Evolutionary conservation across 129 eudicot species (phyloP).

Genomic region (Smallanthus sonchifolius): DNA sequence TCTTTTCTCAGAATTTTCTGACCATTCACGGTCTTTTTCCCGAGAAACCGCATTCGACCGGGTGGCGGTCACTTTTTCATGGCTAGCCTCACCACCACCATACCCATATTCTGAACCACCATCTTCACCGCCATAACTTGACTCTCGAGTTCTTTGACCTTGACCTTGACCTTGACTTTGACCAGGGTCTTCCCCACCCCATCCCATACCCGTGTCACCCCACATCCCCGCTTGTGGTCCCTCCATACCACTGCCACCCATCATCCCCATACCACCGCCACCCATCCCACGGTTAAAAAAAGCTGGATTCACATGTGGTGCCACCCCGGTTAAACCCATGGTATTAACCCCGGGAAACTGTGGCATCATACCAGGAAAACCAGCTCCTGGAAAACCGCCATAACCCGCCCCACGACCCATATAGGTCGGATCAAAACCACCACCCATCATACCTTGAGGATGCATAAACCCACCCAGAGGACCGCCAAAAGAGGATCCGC

Average conservation of each 20-base stretch:
- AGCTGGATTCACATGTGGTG: conserved; percentile 96
- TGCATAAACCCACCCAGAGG: conserved; percentile 89
- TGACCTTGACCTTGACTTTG: conserved; percentile 64
- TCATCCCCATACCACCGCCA: conserved; percentile 85
- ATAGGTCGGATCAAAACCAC: conserved; percentile 80
- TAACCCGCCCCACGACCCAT: conserved; percentile 93
- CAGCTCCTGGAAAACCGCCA: conserved; percentile 90
- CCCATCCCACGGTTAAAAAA: conserved; percentile 86
- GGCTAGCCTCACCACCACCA: conserved; percentile 56
- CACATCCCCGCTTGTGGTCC: conserved; percentile 86
- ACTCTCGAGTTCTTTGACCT: conserved; percentile 76
- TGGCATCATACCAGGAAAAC: conserved; percentile 87
- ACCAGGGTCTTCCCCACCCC: conserved; percentile 48
- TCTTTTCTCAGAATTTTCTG: conserved; percentile 68
- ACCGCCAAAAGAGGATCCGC: conserved; percentile 73
- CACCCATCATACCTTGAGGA: conserved; percentile 94
- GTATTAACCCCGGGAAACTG: conserved; percentile 76
- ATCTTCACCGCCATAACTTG: conserved; percentile 89
- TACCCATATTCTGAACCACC: conserved; percentile 89
- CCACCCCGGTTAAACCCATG: conserved; percentile 92
- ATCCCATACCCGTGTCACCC: conserved; percentile 65
- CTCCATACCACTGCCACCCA: conserved; percentile 72
- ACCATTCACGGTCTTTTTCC: conserved; percentile 82
- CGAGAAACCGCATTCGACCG: conserved; percentile 60
- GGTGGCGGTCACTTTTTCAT: conserved; percentile 46